Conservation (phyloP, 2,329 filamentous ascomycete species). For the Aspergillus clavatus region DNA sequence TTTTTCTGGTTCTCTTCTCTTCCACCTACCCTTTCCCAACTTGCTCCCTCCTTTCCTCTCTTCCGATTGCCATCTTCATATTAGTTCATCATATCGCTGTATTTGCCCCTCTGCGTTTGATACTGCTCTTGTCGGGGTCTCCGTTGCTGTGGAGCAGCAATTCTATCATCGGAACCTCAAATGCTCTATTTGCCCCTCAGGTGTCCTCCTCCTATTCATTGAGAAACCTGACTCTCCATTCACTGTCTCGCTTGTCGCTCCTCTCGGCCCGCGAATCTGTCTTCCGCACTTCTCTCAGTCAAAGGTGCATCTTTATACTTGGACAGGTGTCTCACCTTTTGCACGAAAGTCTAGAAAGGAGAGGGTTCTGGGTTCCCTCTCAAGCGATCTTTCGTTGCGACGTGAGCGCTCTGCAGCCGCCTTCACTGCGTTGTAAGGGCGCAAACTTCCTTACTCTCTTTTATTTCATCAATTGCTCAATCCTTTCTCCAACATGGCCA, state of each 20-base stretch:
- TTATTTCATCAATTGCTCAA: neutral
- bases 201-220: neutral
- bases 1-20: constrained; percentile 6
- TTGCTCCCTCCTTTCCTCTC: constrained; percentile 8
- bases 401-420: neutral
- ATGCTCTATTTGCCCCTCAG: neutral
- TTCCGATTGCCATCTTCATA: neutral
- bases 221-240: neutral
- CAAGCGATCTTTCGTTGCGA: neutral
- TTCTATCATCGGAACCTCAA: neutral
- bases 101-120: neutral
- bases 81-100: neutral
- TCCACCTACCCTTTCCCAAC: constrained; percentile 5
- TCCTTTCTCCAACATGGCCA: constrained; percentile 4
- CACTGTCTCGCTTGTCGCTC: neutral
- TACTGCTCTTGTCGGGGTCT: neutral
- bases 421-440: neutral
- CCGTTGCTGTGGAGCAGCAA: neutral
- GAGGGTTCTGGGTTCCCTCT: neutral
- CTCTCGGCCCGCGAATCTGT: neutral
- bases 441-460: neutral
- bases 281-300: neutral
- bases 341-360: neutral
- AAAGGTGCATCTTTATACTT: neutral
- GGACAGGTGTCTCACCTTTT: neutral